Evolutionary conservation across 192 early-diverging fungal species (phyloP).

Genomic region (Chytriomyces sp.): DNA sequence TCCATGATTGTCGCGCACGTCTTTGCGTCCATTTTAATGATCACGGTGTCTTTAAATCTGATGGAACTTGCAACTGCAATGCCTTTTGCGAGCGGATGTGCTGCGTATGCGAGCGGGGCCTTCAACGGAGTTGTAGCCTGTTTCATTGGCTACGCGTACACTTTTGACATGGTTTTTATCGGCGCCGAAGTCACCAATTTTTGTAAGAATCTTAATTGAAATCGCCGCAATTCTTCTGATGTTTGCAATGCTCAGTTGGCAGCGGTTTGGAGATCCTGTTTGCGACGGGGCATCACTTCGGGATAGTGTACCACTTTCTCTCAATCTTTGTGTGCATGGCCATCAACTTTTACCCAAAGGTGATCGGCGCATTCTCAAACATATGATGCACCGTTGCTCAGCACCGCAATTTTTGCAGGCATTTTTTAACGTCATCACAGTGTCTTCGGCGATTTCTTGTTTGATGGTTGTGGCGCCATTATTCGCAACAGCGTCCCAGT

Average conservation of each 20-base stretch:
- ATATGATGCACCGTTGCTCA: neutral
- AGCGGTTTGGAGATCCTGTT: neutral
- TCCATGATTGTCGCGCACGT: slow-evolving; percentile 30
- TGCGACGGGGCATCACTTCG: neutral
- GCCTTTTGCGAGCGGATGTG: slow-evolving; percentile 27
- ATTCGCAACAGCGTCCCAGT: neutral
- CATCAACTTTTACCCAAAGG: slow-evolving; percentile 20
- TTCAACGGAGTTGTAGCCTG: slow-evolving; percentile 14
- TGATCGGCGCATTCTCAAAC: neutral
- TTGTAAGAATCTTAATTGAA: neutral
- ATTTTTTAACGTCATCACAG: slow-evolving; percentile 7
- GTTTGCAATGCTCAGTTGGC: neutral
- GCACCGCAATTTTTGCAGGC: neutral
- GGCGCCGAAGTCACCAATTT: slow-evolving; percentile 21
- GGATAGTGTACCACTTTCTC: neutral
- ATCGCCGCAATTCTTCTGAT: no score
- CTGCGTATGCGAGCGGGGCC: slow-evolving; percentile 19
- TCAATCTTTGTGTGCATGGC: neutral
- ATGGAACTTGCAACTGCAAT: slow-evolving; percentile 28
- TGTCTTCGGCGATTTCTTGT: neutral
- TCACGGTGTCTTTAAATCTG: slow-evolving; percentile 3
- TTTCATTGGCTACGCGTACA: slow-evolving; percentile 32
- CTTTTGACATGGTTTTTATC: slow-evolving; percentile 25
- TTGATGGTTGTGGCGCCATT: slow-evolving; percentile 4
- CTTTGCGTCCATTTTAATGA: slow-evolving; percentile 4